Evolutionary conservation across 768 basidiomycete genomes (phyloP), one percentile per base, ranked within the genome.

Genomic region (Sarcodon sp.): DNA sequence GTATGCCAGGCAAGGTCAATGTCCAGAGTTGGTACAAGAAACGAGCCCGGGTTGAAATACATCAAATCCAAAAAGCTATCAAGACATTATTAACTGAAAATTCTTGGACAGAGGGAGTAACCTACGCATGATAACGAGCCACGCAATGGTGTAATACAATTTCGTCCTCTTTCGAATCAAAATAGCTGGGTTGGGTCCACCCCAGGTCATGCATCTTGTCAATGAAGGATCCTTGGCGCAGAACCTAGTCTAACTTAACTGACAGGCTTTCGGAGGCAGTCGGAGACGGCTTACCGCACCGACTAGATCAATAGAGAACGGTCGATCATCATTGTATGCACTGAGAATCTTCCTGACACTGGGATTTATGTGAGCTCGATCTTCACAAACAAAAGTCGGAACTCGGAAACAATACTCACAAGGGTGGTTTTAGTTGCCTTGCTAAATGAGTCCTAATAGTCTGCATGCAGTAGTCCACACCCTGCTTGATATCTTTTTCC

Each of bases 51-150:
- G 0, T 64, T 65, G 1, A 67, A 66, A 11, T 70, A 58, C 61
- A 77, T 69, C 27, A 83, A 58, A 49, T 80, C 77, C 9, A 83
- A 65, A 59, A 83, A 82, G 6, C 69, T 72, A 33, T 13, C 5
- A 5, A 13, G 3, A 3, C 13, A 38, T 38, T 13, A 38, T 13
- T 2, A 5, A 3, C 37, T 38, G 2, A 13, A 38, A 38, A 18
- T 13, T 18, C 16, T 31, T 34, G 9, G 33, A 35, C 41, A 12
- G 13, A 32, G 18, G 13, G 39, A 35, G 44, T 37, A 31, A 54
- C 67, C 32, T 58, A 77, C 74, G 72, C 76, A 51, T 80, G 79
- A 55, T 82, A 82, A 53, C 80, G 64, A 6, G 73, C 67, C 27
- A 77, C 60, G 1, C 70, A 68, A 49, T 77, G 73, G 7, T 71